A percentile compares a stretch with the other conserved stretches of the same genome.
These are phyloP conservation scores for Colletotrichum somersetense DNA, from an alignment of 2,329 filamentous ascomycete species.

Conservation along the genomic window DNA sequence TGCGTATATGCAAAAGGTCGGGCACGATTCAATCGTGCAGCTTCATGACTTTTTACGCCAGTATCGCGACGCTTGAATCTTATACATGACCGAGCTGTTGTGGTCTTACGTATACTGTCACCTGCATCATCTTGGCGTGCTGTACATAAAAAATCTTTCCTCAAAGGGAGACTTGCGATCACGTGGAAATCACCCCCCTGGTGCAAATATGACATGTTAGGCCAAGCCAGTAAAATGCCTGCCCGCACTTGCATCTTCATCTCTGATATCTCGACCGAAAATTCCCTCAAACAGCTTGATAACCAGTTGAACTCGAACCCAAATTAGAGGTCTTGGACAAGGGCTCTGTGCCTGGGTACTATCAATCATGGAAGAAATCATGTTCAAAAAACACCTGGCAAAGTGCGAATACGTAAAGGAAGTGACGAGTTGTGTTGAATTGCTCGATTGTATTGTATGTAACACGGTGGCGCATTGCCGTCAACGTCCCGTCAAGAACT, in stretches of 20 bases:
- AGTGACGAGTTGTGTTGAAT: no score
- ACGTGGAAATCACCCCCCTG: neutral
- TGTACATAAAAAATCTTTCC: neutral
- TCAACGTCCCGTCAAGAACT: no score
- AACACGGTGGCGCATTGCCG: no score
- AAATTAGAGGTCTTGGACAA: neutral
- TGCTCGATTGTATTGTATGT: no score
- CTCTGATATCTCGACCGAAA: neutral
- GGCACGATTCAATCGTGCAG: constrained; percentile 34
- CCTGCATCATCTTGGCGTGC: neutral
- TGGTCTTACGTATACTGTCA: no score
- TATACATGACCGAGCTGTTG: neutral
- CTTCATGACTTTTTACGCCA: constrained; percentile 35
- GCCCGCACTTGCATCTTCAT: neutral
- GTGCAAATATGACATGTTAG: neutral
- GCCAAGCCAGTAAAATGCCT: neutral
- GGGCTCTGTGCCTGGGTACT: neutral
- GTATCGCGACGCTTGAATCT: constrained; percentile 17
- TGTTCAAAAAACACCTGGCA: neutral
- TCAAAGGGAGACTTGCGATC: neutral
- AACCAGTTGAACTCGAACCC: neutral
- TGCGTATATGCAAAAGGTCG: constrained; percentile 36
- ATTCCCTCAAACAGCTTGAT: neutral
- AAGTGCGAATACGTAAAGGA: neutral
- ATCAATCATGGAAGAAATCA: neutral